Base-by-base conservation (phyloP, 2,329 filamentous ascomycete species). In the Proliferodiscus dingleyae region DNA sequence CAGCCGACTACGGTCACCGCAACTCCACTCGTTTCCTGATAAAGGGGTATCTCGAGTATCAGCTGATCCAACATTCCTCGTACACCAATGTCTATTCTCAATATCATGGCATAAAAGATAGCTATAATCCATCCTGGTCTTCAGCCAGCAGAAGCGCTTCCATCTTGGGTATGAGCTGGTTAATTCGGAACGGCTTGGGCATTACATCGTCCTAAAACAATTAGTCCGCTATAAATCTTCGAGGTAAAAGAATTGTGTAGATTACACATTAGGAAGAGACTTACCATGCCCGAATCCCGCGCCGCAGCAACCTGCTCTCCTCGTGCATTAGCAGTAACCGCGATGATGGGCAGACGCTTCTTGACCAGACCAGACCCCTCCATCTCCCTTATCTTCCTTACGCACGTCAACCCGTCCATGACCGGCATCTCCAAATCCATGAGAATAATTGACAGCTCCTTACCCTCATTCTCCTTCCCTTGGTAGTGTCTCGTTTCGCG, bases 381-480 rank as follows among this genome's bases (percentile, higher is more conserved):
- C 26, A 87, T 68, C 50, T 82, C 74, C 10, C 86, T 75, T 39
- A 90, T 88, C 50, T 73, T 77, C 33, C 74, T 72, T 6, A 85
- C 82, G 54, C 85, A 88, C 3, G 83, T 84, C 67, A 86, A 77
- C 29, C 86, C 86, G 56, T 89, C 84, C 85, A 89, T 89, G 32
- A 89, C 75, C 1, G 86, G 86, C 85, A 89, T 89, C 58, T 89
- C 85, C 42, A 88, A 72, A 58, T 89, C 86, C 85, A 89, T 88
- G 4, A 89, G 64, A 10, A 89, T 80, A 36, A 88, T 72, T 8
- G 72, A 3, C 70, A 75, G 23, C 67, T 76, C 37, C 69, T 90
- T 6, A 85, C 89, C 0, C 89, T 96, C 11, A 89, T 89, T 0
- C 95, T 96, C 61, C 89, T 90, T 50, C 87, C 83, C 69, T 95